A percentile compares a stretch with the other conserved stretches of the same genome.
These are phyloP conservation scores for Saccharomycopsis crataegensis DNA, from an alignment of 1,139 yeast species.

Conservation along the genomic window DNA sequence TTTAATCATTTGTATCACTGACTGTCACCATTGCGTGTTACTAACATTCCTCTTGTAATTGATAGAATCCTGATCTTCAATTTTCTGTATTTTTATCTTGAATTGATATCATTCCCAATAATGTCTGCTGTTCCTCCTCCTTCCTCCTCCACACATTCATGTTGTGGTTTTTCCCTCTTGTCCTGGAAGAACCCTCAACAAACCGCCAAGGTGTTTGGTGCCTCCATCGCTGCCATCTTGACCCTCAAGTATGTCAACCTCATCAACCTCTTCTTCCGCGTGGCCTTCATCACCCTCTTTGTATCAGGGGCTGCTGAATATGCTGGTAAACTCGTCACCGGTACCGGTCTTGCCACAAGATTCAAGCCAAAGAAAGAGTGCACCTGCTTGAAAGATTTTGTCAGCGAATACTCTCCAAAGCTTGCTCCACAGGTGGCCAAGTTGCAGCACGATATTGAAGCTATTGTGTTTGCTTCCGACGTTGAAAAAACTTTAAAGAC, in stretches of 20 bases:
- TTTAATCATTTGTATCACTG: not conserved
- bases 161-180: conserved; percentile 31
- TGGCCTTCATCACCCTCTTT: conserved; percentile 28
- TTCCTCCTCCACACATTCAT: not conserved
- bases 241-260: conserved; percentile 65
- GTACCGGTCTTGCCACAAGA: conserved; percentile 64
- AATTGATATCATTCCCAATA: not conserved
- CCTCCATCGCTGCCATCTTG: conserved; percentile 49
- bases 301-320: conserved; percentile 66
- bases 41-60: no score
- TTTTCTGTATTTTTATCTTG: no score
- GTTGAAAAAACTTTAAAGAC: conserved; percentile 66
- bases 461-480: conserved; percentile 58
- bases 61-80: no score
- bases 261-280: conserved; percentile 58
- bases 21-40: not conserved
- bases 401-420: conserved; percentile 28
- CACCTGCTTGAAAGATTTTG: conserved; percentile 30
- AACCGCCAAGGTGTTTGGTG: conserved; percentile 73
- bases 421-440: conserved; percentile 37
- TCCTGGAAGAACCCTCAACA: conserved; percentile 79
- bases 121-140: conserved; percentile 5
- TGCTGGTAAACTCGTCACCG: conserved; percentile 55
- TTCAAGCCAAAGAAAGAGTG: conserved; percentile 40
- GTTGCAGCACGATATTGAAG: conserved; percentile 44